Evolutionary conservation across 2,329 filamentous ascomycete genomes (phyloP).

Genomic region (Arthrobotrys musiformis): DNA sequence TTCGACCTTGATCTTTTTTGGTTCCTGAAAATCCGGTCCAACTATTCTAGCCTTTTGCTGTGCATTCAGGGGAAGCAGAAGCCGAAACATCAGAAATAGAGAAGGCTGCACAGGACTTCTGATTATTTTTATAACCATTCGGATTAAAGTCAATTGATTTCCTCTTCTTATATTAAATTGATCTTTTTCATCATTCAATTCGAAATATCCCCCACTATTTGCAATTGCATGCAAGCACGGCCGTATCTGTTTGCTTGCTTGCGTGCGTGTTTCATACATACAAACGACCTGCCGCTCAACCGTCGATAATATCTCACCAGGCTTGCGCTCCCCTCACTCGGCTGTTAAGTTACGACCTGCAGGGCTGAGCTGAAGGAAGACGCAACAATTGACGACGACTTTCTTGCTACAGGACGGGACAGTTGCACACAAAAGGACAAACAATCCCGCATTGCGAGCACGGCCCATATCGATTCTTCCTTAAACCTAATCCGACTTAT

Average conservation of each 20-base stretch:
- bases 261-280: conserved; percentile 36
- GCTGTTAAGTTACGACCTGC: conserved; percentile 30
- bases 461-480: conserved; percentile 37
- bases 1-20: conserved; percentile 18
- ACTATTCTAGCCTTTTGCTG: conserved; percentile 14
- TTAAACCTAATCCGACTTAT: neutral
- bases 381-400: conserved; percentile 29
- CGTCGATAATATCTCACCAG: conserved; percentile 20
- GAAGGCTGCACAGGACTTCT: conserved; percentile 28
- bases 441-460: conserved; percentile 44
- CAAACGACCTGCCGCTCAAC: conserved; percentile 17
- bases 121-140: neutral
- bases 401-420: conserved; percentile 10
- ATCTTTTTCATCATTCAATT: conserved; percentile 4
- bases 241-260: neutral
- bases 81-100: conserved; percentile 33
- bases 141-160: conserved; percentile 8
- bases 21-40: conserved; percentile 43
- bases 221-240: neutral
- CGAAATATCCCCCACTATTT: neutral
- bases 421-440: conserved; percentile 34
- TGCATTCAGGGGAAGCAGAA: conserved; percentile 34
- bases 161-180: neutral
- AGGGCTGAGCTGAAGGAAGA: conserved; percentile 50
- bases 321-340: conserved; percentile 12